Base-by-base conservation (phyloP, 2,329 filamentous ascomycete species). In the Cercospora sp. region DNA sequence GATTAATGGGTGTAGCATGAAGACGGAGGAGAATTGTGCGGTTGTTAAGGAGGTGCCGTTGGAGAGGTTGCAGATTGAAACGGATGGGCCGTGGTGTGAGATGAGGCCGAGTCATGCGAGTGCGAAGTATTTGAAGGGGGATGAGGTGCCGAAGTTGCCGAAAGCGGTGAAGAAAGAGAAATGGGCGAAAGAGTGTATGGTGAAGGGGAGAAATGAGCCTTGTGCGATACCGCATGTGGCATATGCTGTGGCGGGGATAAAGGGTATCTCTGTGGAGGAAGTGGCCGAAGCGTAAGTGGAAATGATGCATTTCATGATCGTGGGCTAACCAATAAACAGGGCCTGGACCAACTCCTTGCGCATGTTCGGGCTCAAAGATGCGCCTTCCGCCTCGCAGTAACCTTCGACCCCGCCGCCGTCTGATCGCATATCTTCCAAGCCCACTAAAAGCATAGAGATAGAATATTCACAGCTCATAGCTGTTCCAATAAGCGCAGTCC, bases 1-100 rank as follows among this genome's bases (percentile, higher is more conserved):
- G n/a, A 88, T 97, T 69, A 99, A 99, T 77, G 95, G 95, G 4
- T 99, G 95, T 80, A 96, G 92, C 75, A 87, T 99, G 84, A 99
- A 98, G 85, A 98, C 93, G 5, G 89, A 86, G 10, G 93, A 97
- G 78, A 99, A 98, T 75, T 87, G 97, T 49, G 89, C 87, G 13
- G 94, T 97, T 2, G 93, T 97, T 10, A 88, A 86, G 70, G 87
- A 90, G 69, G 88, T 98, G 45, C 91, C 89, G 10, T 82, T 99
- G 10, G 89, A 94, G 66, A 83, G 90, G 58, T 80, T 99, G 64
- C 96, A 98, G 86, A 88, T 99, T 59, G 95, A 99, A 84, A 99
- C 95, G 0, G 95, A 99, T 78, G 95, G 95, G 2, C 95, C 95
- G 3, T 99, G 95, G 87, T 99, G 95, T 77, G 95, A 99, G 79